Evolutionary conservation across 495 filamentous ascomycete genomes (phyloP), one percentile per base, ranked within the genome.

Genomic region (Aspergillus biplanus): DNA sequence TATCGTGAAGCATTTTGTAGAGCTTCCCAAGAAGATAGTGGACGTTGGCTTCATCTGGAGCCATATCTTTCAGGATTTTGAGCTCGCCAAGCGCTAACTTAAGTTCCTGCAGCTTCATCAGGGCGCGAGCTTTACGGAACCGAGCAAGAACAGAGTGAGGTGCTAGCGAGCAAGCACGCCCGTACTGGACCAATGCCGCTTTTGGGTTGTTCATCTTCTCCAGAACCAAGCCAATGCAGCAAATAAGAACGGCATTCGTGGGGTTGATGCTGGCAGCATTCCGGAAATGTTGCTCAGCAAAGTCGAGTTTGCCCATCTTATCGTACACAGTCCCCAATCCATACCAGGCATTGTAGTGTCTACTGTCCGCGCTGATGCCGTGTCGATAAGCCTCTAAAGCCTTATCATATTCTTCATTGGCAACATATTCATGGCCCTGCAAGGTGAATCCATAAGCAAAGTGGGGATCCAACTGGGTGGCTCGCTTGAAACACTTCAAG

Each of bases 321-420:
- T 98, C 95, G 69, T 92, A 96, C 3, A 97, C 93, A 52, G 88
- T 89, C 4, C 92, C 95, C 49, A 99, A 86, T 33, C 95, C 95
- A 71, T 99, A 99, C 86, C 93, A 98, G 33, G 93, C 94, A 71
- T 97, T 97, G 77, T 97, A 99, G 75, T 97, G 92, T 13, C 96
- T 85, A 56, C 82, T 87, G 66, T 99, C 93, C 0, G 91, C 92
- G 35, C 87, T 83, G 63, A 98, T 89, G 3, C 91, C 92, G 33
- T 85, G 82, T 42, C 95, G 86, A 71, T 97, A 99, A 12, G 91
- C 86, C 35, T 86, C 85, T 12, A 96, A 82, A 1, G 95, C 95
- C 65, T 96, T 97, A 78, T 97, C 94, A 69, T 92, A 97, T 74
- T 99, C 95, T 69, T 99, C 95, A 62, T 97, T 98, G 27, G 89